Evolutionary conservation across 2,329 filamentous ascomycete species (phyloP).

Genomic region (Clarireedia paspali): DNA sequence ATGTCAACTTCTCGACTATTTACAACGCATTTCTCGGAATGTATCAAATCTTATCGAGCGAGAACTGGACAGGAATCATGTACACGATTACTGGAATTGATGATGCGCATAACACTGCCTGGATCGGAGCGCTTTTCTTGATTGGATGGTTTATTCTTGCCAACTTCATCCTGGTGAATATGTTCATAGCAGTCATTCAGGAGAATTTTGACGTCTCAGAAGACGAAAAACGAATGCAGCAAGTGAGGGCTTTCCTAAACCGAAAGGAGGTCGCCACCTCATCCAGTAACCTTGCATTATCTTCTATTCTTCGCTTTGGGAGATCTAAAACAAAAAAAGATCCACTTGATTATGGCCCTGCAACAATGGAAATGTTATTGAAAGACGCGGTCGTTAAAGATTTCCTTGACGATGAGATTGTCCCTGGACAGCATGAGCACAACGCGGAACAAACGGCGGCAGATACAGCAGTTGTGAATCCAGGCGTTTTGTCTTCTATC

Average conservation of each 20-base stretch:
- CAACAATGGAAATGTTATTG: constrained; percentile 89
- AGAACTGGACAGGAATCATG: constrained; percentile 87
- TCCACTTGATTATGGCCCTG: constrained; percentile 84
- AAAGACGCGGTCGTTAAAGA: constrained; percentile 94
- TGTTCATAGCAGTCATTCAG: constrained; percentile 99
- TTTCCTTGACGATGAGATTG: constrained; percentile 73
- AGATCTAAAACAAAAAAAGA: constrained; percentile 59
- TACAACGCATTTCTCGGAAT: constrained; percentile 96
- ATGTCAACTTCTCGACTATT: constrained; percentile 78
- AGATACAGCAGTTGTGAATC: constrained; percentile 36
- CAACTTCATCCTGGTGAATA: constrained; percentile 95
- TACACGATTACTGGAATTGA: constrained; percentile 73
- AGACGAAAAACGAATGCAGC: constrained; percentile 93
- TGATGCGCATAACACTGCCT: constrained; percentile 60
- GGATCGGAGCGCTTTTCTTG: constrained; percentile 87
- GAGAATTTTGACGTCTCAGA: constrained; percentile 99
- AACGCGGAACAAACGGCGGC: constrained; percentile 29
- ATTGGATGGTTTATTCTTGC: constrained; percentile 93
- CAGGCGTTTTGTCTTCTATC: constrained; percentile 50
- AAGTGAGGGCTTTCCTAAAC: constrained; percentile 90
- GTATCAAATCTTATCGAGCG: constrained; percentile 94
- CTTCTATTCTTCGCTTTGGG: constrained; percentile 59
- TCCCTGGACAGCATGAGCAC: constrained; percentile 31
- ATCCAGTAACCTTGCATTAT: constrained; percentile 67
- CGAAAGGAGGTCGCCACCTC: constrained; percentile 74